phyloP scores from a whole-genome alignment of 2,329 filamentous ascomycete species.

The Fusarium falciforme region DNA sequence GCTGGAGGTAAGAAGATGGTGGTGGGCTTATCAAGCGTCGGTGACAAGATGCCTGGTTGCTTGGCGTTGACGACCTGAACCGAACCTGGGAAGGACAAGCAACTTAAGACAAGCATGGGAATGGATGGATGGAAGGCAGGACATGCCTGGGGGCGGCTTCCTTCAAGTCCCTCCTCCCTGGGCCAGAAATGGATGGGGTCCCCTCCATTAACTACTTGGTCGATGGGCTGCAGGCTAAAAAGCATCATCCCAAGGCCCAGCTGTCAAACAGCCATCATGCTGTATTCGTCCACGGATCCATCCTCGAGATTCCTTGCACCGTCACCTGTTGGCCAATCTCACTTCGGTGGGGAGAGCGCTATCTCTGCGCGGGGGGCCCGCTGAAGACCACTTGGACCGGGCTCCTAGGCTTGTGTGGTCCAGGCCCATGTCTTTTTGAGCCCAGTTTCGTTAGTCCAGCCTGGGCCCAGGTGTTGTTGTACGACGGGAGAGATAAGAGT shows the following conservation, averaged over 20 bases:
- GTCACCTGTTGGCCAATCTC: conserved; percentile 21
- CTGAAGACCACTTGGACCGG: conserved; percentile 22
- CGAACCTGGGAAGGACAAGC: not conserved
- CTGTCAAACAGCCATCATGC: conserved; percentile 30
- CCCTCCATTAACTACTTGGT: not conserved
- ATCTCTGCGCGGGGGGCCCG: conserved; percentile 20
- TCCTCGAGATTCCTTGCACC: conserved; percentile 8
- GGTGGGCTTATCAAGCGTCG: conserved; percentile 42
- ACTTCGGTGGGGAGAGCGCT: conserved; percentile 23
- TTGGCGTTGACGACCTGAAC: conserved; percentile 31
- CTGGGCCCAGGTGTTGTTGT: not conserved
- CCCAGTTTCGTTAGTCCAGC: not conserved
- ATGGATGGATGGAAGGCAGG: not conserved
- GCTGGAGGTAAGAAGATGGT: conserved; percentile 30
- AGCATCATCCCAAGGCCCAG: conserved; percentile 26
- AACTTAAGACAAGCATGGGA: not conserved
- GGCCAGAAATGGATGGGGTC: not conserved
- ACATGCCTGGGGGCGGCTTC: not conserved
- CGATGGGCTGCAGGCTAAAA: not conserved
- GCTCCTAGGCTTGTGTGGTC: conserved; percentile 20
- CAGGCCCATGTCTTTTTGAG: conserved; percentile 2
- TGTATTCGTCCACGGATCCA: not conserved
- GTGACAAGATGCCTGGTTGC: conserved; percentile 22
- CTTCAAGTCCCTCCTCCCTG: not conserved
- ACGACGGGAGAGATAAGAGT: not conserved